Base-by-base conservation (phyloP, 2,329 filamentous ascomycete species). In the Lithohypha guttulata region DNA sequence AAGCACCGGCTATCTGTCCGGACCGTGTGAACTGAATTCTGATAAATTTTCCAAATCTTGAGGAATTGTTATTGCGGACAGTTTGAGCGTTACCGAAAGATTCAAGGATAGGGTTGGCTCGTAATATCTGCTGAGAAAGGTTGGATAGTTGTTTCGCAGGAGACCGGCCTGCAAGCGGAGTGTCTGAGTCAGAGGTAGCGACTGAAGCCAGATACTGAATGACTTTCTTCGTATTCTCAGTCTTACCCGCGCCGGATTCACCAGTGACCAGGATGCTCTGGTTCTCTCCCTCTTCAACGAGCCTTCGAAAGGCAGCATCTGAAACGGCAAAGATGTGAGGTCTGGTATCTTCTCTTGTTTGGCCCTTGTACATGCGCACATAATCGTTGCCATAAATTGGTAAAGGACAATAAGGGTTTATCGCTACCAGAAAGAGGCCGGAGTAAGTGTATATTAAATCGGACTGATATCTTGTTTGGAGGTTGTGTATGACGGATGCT, bases 141-240 rank as follows among this genome's bases (percentile, higher is more conserved):
- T 85, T 94, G 9, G 85, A 82, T 45, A 89, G 75, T 48, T 80
- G 71, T 43, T 66, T 79, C 62, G 64, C 69, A 63, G 68, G 79
- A 65, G 60, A 73, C 57, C 71, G 70, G 2, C 61, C 64, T 4
- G 49, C 48, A 41, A 69, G 62, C 2, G 80, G 72, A 0, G 79
- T 78, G 43, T 96, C 89, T 9, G 44, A 20, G 33, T 52, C 49
- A 0, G 84, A 77, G 28, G 84, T 82, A 7, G 91, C 91, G 31
- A 98, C 91, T 1, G 91, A 86, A 10, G 91, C 91, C 29, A 98
- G 76, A 56, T 98, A 98, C 55, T 98, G 93, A 40, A 98, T 98
- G 51, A 98, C 91, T 60, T 98, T 98, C 58, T 98, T 98, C 11
- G 91, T 98, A 58, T 98, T 98, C 59, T 98, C 91, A 0, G 91